phyloP scores from a whole-genome alignment of 1,284 basidiomycete species.

The Anthracocystis setariae region DNA sequence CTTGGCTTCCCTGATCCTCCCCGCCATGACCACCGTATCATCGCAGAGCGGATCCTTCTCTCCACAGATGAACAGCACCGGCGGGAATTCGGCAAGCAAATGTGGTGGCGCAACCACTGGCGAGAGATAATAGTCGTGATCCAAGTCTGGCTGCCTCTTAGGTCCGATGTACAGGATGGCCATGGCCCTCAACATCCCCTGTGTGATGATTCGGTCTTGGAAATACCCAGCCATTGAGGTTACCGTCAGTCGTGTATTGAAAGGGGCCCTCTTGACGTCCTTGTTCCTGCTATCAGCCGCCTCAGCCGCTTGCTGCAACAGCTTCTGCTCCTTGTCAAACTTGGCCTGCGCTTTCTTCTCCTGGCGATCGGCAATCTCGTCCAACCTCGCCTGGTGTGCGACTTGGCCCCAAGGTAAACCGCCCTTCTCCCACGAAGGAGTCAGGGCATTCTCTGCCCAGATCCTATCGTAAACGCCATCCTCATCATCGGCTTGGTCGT shows the following conservation, averaged over 20 bases:
- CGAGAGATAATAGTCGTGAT: slow-evolving; percentile 92
- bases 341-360: slow-evolving; percentile 32
- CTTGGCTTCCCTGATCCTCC: slow-evolving; percentile 87
- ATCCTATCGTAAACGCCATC: slow-evolving; percentile 19
- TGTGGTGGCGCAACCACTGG: slow-evolving; percentile 86
- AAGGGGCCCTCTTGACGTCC: slow-evolving; percentile 56
- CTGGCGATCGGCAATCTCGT: slow-evolving; percentile 32
- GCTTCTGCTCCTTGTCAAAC: slow-evolving; percentile 43
- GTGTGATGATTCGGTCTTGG: slow-evolving; percentile 61
- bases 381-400: slow-evolving; percentile 25
- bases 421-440: slow-evolving; percentile 38
- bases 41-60: slow-evolving; percentile 93
- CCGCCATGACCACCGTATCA: slow-evolving; percentile 82
- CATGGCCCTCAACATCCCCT: slow-evolving; percentile 86
- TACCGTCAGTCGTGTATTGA: slow-evolving; percentile 91
- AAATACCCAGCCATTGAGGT: slow-evolving; percentile 83
- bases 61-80: slow-evolving; percentile 75
- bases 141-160: slow-evolving; percentile 88
- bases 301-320: slow-evolving; percentile 38
- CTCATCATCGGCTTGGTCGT: too few relatives aligned
- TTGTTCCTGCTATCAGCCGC: slow-evolving; percentile 42
- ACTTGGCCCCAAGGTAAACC: slow-evolving; percentile 47
- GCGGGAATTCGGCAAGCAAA: slow-evolving; percentile 90
- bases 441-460: slow-evolving; percentile 26
- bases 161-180: slow-evolving; percentile 96